Evolutionary conservation across 225 moss, liverwort and hornwort species (phyloP).

Genomic region (Polytrichum formosum): DNA sequence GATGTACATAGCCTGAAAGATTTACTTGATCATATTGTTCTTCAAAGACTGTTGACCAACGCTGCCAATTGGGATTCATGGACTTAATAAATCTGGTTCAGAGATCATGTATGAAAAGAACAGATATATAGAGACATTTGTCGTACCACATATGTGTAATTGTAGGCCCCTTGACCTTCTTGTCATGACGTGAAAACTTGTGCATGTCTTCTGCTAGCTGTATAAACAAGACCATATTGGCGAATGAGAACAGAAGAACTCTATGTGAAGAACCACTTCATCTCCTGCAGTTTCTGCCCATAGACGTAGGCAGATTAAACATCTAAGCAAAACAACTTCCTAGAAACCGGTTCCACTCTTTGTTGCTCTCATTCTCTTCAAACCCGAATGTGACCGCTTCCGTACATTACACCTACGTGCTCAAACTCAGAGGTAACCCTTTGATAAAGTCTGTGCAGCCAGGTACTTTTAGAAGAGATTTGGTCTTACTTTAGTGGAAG

Average conservation of each 20-base stretch:
- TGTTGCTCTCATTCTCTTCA: too few species aligned
- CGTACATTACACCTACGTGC: neutral
- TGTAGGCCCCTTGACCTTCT: conserved; percentile 55
- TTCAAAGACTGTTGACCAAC: too few species aligned
- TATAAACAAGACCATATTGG: neutral
- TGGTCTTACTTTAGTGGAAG: conserved; percentile 42
- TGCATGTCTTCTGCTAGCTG: conserved; percentile 64
- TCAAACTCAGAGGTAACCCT: neutral
- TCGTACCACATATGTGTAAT: conserved; percentile 68
- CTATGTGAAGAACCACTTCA: neutral
- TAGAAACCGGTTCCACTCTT: too few species aligned
- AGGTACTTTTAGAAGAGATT: neutral
- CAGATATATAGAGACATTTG: neutral
- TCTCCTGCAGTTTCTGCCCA: neutral
- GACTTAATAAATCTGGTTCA: too few species aligned
- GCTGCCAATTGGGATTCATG: too few species aligned
- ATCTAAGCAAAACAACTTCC: neutral
- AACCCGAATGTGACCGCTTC: too few species aligned
- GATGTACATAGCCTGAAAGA: too few species aligned
- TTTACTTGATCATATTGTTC: neutral
- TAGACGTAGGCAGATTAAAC: neutral
- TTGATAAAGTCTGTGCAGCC: neutral
- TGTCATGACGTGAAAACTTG: conserved; percentile 44
- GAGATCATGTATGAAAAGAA: neutral
- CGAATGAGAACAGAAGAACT: neutral